phyloP scores from a whole-genome alignment of 2,329 filamentous ascomycete genomes.

The Teratosphaeria zuluensis region DNA sequence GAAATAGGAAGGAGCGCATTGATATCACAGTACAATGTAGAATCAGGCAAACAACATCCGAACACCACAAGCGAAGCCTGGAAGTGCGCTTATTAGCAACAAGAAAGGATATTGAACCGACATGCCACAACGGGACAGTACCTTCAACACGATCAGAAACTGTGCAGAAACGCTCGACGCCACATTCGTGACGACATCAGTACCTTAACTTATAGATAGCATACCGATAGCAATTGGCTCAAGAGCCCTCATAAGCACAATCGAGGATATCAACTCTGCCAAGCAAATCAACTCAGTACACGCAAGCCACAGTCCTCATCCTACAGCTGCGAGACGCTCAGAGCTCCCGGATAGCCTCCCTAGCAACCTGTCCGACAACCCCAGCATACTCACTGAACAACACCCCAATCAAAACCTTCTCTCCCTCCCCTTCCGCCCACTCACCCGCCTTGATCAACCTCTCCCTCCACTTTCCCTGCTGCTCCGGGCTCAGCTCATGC shows the following conservation, averaged over 20 bases:
- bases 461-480: constrained; percentile 60
- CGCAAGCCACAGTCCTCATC: background rate
- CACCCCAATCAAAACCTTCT: constrained; percentile 65
- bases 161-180: too few species aligned
- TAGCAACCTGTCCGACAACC: constrained; percentile 40
- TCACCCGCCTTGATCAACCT: constrained; percentile 60
- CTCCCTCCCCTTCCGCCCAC: constrained; percentile 71
- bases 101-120: too few species aligned
- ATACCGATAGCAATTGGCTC: too few species aligned
- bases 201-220: too few species aligned
- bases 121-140: too few species aligned
- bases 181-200: too few species aligned
- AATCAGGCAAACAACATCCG: background rate
- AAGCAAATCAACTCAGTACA: too few species aligned
- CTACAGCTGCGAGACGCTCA: background rate
- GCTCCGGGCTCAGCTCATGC: constrained; percentile 57
- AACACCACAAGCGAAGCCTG: background rate
- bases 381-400: constrained; percentile 66
- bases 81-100: background rate
- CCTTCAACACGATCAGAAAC: too few species aligned
- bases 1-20: background rate
- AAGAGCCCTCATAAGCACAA: background rate
- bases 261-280: background rate
- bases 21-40: background rate
- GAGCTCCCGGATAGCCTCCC: constrained; percentile 7